phyloP scores from a whole-genome alignment of 257 asterid genomes.

The Primulina huaijiensis region DNA sequence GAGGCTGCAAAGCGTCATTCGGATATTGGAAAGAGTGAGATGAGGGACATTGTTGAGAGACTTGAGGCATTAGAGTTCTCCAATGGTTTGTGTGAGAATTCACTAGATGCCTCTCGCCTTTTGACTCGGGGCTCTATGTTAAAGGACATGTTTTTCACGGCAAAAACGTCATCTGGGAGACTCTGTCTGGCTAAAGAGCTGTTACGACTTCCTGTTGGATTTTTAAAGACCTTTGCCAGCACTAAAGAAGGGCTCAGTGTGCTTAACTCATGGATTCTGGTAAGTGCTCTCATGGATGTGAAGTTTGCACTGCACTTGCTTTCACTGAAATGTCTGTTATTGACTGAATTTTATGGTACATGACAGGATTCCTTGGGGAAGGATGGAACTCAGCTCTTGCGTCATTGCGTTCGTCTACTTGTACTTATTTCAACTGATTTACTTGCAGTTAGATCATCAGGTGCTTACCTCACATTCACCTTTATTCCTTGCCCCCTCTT shows the following conservation, averaged over 20 bases:
- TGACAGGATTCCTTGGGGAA: constrained; percentile 94
- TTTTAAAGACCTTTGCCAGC: constrained; percentile 90
- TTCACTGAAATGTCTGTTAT: constrained; percentile 22
- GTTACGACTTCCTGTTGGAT: constrained; percentile 80
- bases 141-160: constrained; percentile 75
- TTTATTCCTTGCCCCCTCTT: not conserved
- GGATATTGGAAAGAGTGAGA: constrained; percentile 71
- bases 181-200: constrained; percentile 83
- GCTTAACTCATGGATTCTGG: constrained; percentile 96
- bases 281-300: constrained; percentile 30
- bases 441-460: constrained; percentile 90
- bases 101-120: constrained; percentile 56
- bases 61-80: constrained; percentile 77
- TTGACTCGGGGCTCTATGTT: constrained; percentile 60
- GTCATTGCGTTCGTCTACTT: constrained; percentile 92
- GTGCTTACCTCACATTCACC: constrained; percentile 34
- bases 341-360: constrained; percentile 19
- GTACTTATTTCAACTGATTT: constrained; percentile 84
- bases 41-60: constrained; percentile 73
- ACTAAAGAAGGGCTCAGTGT: constrained; percentile 79
- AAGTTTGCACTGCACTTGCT: constrained; percentile 20
- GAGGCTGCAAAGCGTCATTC: constrained; percentile 79
- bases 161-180: constrained; percentile 85
- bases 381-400: constrained; percentile 98
- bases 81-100: constrained; percentile 46